Conservation (phyloP, 2,329 filamentous ascomycete species). For the Annulohypoxylon truncatum region DNA sequence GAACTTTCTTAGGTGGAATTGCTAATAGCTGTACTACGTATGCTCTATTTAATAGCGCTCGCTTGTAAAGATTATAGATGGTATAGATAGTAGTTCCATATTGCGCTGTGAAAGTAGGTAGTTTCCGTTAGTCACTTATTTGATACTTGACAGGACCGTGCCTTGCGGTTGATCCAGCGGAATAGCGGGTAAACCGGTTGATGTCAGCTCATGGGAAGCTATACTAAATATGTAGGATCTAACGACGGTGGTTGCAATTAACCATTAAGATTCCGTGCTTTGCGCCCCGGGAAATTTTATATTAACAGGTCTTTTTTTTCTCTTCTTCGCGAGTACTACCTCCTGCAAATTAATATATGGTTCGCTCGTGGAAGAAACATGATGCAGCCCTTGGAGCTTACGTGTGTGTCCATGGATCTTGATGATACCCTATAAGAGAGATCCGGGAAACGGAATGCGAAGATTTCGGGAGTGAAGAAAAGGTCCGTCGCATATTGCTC, state of each 20-base stretch:
- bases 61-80: constrained; percentile 9
- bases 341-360: constrained; percentile 27
- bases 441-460: constrained; percentile 35
- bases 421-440: constrained; percentile 26
- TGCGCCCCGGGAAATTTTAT: constrained; percentile 37
- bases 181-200: constrained; percentile 40
- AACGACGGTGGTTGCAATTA: constrained; percentile 19
- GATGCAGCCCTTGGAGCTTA: constrained; percentile 42
- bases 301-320: constrained; percentile 21
- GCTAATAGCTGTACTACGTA: constrained; percentile 15
- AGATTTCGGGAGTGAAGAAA: not conserved
- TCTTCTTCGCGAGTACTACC: constrained; percentile 28
- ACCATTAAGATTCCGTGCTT: constrained; percentile 26
- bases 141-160: constrained; percentile 22
- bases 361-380: constrained; percentile 27
- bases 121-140: constrained; percentile 36
- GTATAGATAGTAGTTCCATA: constrained; percentile 15
- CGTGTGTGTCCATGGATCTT: constrained; percentile 37
- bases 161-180: constrained; percentile 21
- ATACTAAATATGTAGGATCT: constrained; percentile 14
- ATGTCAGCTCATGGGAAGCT: constrained; percentile 26
- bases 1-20: constrained; percentile 25
- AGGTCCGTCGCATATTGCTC: constrained; percentile 10
- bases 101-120: constrained; percentile 29
- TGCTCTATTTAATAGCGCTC: constrained; percentile 18